phyloP scores from a whole-genome alignment of 768 basidiomycete species.

The Tylopilus plumbeoviolaceoides region DNA sequence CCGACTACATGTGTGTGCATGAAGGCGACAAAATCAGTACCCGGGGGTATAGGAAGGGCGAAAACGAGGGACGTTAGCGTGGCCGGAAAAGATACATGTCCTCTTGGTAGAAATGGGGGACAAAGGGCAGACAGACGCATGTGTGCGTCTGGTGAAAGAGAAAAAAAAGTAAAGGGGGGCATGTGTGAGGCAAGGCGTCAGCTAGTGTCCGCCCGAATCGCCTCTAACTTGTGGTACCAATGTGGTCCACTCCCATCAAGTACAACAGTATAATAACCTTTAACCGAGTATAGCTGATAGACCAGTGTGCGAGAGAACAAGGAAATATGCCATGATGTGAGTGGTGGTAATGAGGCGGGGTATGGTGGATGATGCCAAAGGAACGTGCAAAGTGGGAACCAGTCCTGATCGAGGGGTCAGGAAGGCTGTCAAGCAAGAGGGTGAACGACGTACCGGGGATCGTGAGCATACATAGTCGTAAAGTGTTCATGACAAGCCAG shows the following conservation, averaged over 20 bases:
- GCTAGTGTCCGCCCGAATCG: background rate
- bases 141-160: background rate
- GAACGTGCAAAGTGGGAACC: conserved; percentile 18
- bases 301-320: conserved; percentile 8
- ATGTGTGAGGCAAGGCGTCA: background rate
- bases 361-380: conserved; percentile 9
- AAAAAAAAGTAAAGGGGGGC: background rate
- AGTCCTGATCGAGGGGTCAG: conserved; percentile 20
- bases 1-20: background rate
- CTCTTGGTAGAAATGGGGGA: background rate
- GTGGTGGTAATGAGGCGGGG: conserved; percentile 8
- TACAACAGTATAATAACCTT: conserved; percentile 2
- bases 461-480: conserved; percentile 12
- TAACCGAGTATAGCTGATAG: conserved; percentile 6
- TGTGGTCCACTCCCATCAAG: background rate
- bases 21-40: background rate
- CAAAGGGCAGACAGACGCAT: background rate
- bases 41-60: background rate
- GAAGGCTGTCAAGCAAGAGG: too few relatives aligned
- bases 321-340: conserved; percentile 15
- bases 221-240: background rate
- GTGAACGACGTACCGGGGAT: conserved; percentile 14
- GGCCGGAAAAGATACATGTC: conserved; percentile 2
- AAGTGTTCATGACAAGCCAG: conserved; percentile 6
- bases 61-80: background rate